Base-by-base conservation (phyloP, 2,329 filamentous ascomycete species). In the Torrubiella hemipterigena region DNA sequence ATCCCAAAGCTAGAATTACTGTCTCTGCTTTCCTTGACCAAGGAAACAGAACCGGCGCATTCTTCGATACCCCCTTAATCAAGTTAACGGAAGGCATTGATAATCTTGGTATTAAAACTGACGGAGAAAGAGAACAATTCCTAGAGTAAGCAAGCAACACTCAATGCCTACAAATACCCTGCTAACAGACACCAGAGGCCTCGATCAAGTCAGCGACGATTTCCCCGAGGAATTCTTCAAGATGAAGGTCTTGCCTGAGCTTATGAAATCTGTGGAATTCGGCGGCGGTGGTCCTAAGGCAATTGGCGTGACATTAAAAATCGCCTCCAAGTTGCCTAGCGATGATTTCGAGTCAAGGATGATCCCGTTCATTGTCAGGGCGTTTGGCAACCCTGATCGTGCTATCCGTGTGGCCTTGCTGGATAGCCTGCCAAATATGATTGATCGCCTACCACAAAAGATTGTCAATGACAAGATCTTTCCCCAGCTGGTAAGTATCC, bases 231-330 rank as follows among this genome's bases (percentile, higher is more conserved):
- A 96, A 37, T 98, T 94, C 54, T 94, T 96, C 66, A 93, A 93
- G 51, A 82, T 93, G 69, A 98, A 96, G 49, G 77, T 98, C 4
- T 66, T 98, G 7, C 91, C 91, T 0, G 91, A 98, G 50, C 63
- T 98, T 18, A 68, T 98, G n/a, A 98, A 96, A 51, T 94, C 87
- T 0, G 86, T 96, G n/a, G 91, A 98, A 48, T 98, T 95, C 53
- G 91, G 91, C 7, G 91, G 89, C 9, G 91, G 91, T 17, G 91
- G 91, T 0, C 83, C 89, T 1, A 93, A 93, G 49, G 87, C 93
- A 1, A 82, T 98, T 37, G 62, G 69, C 2, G 77, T 93, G 2
- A 83, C 94, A 24, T 76, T 96, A 64, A 93, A 93, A 49, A 95
- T 98, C 44, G 77, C 85, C 4, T 65, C 77, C 6, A 96, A 94